phyloP scores from a whole-genome alignment of 2,329 filamentous ascomycete genomes.

The Aspergillus puulaauensis region DNA sequence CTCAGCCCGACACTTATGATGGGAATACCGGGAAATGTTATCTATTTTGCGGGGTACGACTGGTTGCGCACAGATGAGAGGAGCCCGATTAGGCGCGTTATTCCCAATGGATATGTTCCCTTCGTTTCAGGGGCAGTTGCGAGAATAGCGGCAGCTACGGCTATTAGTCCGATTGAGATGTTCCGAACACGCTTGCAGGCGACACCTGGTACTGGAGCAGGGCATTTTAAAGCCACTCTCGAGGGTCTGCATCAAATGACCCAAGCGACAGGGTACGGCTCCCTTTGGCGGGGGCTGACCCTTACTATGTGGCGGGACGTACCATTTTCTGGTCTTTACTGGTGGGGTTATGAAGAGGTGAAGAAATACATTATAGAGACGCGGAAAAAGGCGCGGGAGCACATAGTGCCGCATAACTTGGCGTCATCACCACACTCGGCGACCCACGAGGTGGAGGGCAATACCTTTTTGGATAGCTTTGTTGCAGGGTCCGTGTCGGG shows the following conservation, averaged over 20 bases:
- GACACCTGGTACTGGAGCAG: constrained; percentile 56
- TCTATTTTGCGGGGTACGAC: constrained; percentile 98
- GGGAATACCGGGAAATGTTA: constrained; percentile 93
- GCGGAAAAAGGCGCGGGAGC: constrained; percentile 50
- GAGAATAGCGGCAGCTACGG: constrained; percentile 74
- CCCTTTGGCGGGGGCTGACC: constrained; percentile 85
- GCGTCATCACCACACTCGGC: constrained; percentile 32
- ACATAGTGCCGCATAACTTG: constrained; percentile 16
- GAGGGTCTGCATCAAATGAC: constrained; percentile 78
- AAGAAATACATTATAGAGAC: constrained; percentile 69
- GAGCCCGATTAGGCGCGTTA: constrained; percentile 67
- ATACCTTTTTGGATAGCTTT: constrained; percentile 87
- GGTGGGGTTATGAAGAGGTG: constrained; percentile 93
- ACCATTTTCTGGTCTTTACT: constrained; percentile 95
- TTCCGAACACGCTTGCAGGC: constrained; percentile 92
- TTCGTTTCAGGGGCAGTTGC: constrained; percentile 77
- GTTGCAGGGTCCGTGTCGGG: constrained; percentile 81
- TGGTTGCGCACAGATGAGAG: constrained; percentile 74
- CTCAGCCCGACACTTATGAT: constrained; percentile 92
- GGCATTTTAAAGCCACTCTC: constrained; percentile 77
- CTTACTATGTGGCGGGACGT: constrained; percentile 96
- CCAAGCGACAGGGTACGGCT: constrained; percentile 69
- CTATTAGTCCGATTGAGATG: constrained; percentile 89
- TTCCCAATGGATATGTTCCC: constrained; percentile 72
- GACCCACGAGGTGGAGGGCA: constrained; percentile 68